These are phyloP conservation scores for Hyphopichia homilentoma DNA, from an alignment of 805 yeast species.

Conservation along the genomic window DNA sequence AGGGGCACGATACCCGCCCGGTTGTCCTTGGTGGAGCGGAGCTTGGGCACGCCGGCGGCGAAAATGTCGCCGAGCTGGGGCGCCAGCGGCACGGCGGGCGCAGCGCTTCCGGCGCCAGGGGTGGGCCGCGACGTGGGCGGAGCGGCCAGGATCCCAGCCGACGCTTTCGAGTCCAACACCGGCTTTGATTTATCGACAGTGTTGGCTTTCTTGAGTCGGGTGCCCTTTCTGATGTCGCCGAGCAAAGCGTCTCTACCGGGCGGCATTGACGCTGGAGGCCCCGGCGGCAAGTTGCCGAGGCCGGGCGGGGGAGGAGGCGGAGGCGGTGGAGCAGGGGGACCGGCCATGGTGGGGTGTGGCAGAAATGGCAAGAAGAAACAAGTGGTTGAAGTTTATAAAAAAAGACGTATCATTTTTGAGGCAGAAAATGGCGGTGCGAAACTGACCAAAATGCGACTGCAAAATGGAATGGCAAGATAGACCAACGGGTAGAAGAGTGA, in stretches of 20 bases:
- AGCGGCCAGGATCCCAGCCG: conserved; percentile 18
- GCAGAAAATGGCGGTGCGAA: not conserved
- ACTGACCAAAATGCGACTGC: too few species aligned
- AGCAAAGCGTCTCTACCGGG: conserved; percentile 49
- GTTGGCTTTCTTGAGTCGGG: conserved; percentile 37
- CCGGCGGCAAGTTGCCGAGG: conserved; percentile 9
- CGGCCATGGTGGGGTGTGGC: conserved; percentile 14
- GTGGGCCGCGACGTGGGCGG: conserved; percentile 14
- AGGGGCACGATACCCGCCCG: conserved; percentile 32
- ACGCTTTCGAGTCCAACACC: conserved; percentile 49
- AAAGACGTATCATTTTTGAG: not conserved
- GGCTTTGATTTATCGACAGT: conserved; percentile 49
- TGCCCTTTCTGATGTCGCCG: conserved; percentile 74
- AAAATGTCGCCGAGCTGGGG: conserved; percentile 65
- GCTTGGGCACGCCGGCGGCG: conserved; percentile 78
- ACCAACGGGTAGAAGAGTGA: too few species aligned
- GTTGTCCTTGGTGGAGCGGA: conserved; percentile 41
- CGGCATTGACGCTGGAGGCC: conserved; percentile 19
- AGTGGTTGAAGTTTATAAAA: not conserved
- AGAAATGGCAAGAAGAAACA: conserved; percentile 1
- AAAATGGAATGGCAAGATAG: too few species aligned
- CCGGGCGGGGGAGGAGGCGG: conserved; percentile 16
- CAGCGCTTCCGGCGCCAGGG: conserved; percentile 14
- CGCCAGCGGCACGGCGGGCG: conserved; percentile 27
- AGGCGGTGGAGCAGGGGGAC: conserved; percentile 33